A percentile compares a stretch with the other conserved stretches of the same genome.
Conservation (phyloP, 371 early-diverging fungal genomes). For the Mortierella sp. region DNA sequence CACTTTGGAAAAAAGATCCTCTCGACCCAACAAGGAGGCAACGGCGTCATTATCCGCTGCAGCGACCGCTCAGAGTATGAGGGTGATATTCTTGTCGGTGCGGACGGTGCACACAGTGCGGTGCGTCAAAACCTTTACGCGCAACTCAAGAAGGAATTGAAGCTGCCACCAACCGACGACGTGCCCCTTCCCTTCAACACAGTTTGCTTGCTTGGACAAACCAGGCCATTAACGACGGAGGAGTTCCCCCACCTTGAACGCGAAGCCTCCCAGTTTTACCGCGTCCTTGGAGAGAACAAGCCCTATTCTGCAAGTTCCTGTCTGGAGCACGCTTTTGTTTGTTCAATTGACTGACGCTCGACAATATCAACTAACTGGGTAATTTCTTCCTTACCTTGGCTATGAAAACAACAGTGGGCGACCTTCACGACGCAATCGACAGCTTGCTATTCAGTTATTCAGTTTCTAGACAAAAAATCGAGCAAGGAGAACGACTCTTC, state of each 20-base stretch:
- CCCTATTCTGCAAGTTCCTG: not conserved
- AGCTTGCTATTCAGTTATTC: not conserved
- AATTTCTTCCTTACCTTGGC: not conserved
- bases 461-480: not conserved
- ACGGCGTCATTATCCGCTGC: slow-evolving; percentile 13
- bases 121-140: slow-evolving; percentile 21
- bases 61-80: slow-evolving; percentile 17
- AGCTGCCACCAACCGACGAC: slow-evolving; percentile 18
- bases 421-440: not conserved
- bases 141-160: not conserved
- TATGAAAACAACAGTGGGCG: not conserved
- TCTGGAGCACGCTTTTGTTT: not conserved
- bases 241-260: not conserved
- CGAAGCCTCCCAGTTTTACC: not conserved
- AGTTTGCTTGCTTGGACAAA: slow-evolving; percentile 15
- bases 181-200: slow-evolving; percentile 6
- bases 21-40: slow-evolving; percentile 9
- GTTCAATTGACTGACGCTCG: not conserved
- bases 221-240: slow-evolving; percentile 1
- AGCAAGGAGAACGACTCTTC: slow-evolving; percentile 10
- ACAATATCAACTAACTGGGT: not conserved
- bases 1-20: slow-evolving; percentile 15
- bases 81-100: slow-evolving; percentile 35
- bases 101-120: slow-evolving; percentile 28
- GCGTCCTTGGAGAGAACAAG: not conserved